Evolutionary conservation across 352 stramenopile species (phyloP).

Genomic region (Globisporangium apiculatum): DNA sequence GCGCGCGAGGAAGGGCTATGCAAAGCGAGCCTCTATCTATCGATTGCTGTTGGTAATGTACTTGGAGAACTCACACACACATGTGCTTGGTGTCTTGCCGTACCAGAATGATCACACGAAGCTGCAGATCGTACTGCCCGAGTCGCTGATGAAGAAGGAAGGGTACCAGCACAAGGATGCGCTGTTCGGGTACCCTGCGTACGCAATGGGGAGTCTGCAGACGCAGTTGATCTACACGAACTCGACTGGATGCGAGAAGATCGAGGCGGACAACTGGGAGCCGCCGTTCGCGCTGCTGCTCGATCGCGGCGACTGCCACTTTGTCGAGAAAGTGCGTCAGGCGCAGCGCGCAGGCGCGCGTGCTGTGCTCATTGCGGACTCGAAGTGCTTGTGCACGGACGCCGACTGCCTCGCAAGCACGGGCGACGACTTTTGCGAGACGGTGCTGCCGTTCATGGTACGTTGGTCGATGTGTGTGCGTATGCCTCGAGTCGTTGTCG

Average conservation of each 20-base stretch:
- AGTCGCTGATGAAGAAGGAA: constrained; percentile 86
- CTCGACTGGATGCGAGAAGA: constrained; percentile 73
- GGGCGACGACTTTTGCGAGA: constrained; percentile 84
- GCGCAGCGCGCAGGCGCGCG: constrained; percentile 90
- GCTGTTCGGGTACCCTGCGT: constrained; percentile 94
- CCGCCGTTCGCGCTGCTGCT: constrained; percentile 94
- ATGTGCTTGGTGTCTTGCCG: constrained; percentile 1
- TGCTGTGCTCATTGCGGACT: constrained; percentile 95
- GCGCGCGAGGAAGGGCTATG: background rate
- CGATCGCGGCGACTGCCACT: constrained; percentile 94
- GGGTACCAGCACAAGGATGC: constrained; percentile 96
- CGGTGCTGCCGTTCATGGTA: constrained; percentile 79
- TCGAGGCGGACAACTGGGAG: constrained; percentile 75
- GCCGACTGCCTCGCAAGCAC: constrained; percentile 62
- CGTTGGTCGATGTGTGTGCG: background rate
- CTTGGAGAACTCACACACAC: constrained; percentile 8
- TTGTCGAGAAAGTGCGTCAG: constrained; percentile 93
- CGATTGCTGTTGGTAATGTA: background rate
- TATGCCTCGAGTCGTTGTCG: background rate
- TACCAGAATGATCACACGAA: constrained; percentile 82
- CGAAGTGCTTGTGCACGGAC: constrained; percentile 93
- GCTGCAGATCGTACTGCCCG: constrained; percentile 83
- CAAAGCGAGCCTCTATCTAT: background rate
- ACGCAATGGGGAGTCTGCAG: constrained; percentile 84
- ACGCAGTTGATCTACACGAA: constrained; percentile 88